A percentile compares a stretch with the other conserved stretches of the same genome.
Conservation (phyloP, 345 rosid genomes). For the Eucalyptus regnans region DNA sequence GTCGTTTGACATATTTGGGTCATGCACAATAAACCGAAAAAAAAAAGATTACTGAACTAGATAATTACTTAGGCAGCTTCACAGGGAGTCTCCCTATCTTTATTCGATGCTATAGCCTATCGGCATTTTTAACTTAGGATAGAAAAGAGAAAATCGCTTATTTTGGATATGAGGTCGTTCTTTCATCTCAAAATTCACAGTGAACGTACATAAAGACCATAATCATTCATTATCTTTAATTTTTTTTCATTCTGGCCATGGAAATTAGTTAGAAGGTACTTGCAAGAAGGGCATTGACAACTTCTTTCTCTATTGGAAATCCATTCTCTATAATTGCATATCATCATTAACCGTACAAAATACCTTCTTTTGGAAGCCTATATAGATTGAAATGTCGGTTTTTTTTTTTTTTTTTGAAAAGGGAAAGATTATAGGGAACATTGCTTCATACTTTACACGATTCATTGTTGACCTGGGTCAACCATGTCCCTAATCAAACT, state of each 20-base stretch:
- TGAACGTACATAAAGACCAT: background rate
- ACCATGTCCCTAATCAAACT: background rate
- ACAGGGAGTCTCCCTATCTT: background rate
- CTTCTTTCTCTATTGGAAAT: background rate
- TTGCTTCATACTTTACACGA: background rate
- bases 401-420: background rate
- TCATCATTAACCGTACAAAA: background rate
- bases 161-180: background rate
- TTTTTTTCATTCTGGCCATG: background rate
- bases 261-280: background rate
- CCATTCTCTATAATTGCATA: background rate
- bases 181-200: background rate
- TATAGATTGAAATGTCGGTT: background rate
- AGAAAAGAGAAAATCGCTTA: background rate
- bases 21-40: background rate
- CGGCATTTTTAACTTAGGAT: background rate
- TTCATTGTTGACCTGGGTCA: background rate
- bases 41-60: background rate
- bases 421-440: background rate
- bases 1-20: background rate
- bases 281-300: background rate
- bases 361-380: background rate
- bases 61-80: background rate
- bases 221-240: background rate
- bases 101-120: background rate